Base-by-base conservation (phyloP, 129 eudicot species). In the Centrapalus pauciflorus region DNA sequence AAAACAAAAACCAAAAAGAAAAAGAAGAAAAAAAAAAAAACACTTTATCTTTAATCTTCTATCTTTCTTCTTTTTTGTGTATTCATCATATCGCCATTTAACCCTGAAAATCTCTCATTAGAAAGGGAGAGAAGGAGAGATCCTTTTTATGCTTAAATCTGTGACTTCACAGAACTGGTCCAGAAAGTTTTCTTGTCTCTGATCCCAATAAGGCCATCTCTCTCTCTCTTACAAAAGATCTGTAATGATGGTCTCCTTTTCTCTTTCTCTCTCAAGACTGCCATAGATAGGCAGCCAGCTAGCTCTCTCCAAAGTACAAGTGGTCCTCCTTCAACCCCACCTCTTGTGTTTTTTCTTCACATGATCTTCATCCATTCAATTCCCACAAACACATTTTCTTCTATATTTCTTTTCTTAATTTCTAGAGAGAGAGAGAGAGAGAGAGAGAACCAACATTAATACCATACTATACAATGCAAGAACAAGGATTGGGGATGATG, bases 401-500 rank as follows among this genome's bases (percentile, higher is more conserved):
- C 7, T 12, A 43, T 10, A 11, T 19, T 52, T n/a, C n/a, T n/a
- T n/a, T n/a, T n/a, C n/a, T 56, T 69, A 4, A 12, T 43, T 34
- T 55, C 38, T 55, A 56, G 65, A 56, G 55, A 64, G 77, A 64
- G 71, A 61, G 13, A 52, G 19, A 52, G 9, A 64, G 46, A 49
- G 20, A 26, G 66, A 38, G 8, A 54, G 45, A 21, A 32, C 7
- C 26, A 46, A n/a, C n/a, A n/a, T n/a, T n/a, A n/a, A n/a, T n/a
- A n/a, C n/a, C n/a, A n/a, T n/a, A n/a, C n/a, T n/a, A 46, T 13
- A 56, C 55, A 77, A 84, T 87, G 97, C 87, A 87, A 81, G 92
- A 90, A 40, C 95, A 84, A 59, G 84, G 87, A 4, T 56, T 78
- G 34, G 84, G 84, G 61, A 75, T 80, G 95, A 86, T 82, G 80